Percentiles rank a stretch among this genome's conserved stretches.
These are phyloP conservation scores for Colletotrichum musicola DNA, from an alignment of 2,329 filamentous ascomycete genomes.

Conservation along the genomic window DNA sequence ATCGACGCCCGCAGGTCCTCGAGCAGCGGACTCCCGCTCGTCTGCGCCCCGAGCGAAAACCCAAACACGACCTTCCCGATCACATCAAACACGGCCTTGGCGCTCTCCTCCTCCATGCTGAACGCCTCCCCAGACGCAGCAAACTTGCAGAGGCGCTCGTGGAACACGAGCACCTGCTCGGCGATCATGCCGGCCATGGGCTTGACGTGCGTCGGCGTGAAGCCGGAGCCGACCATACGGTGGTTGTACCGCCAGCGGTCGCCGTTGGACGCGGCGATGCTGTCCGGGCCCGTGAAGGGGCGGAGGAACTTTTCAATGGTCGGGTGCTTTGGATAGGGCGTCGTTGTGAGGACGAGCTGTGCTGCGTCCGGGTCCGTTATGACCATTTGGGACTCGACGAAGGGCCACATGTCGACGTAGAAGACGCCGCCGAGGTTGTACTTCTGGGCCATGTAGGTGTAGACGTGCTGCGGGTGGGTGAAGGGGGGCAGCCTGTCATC, in stretches of 20 bases:
- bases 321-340: conserved; percentile 40
- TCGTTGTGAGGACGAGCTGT: conserved; percentile 43
- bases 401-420: conserved; percentile 49
- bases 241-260: conserved; percentile 47
- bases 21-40: conserved; percentile 35
- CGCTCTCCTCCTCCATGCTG: conserved; percentile 42
- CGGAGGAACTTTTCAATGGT: conserved; percentile 41
- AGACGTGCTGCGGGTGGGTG: conserved; percentile 42
- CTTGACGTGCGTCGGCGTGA: conserved; percentile 44
- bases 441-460: conserved; percentile 43
- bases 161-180: conserved; percentile 44
- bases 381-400: conserved; percentile 44
- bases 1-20: conserved; percentile 38
- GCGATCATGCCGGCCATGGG: conserved; percentile 43
- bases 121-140: conserved; percentile 39
- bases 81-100: conserved; percentile 44
- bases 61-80: conserved; percentile 43
- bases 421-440: conserved; percentile 47
- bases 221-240: conserved; percentile 46
- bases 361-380: conserved; percentile 45
- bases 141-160: conserved; percentile 35
- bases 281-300: conserved; percentile 41
- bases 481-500: conserved; percentile 38
- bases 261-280: conserved; percentile 45
- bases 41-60: conserved; percentile 41